phyloP scores from a whole-genome alignment of 306 rosid species.

The Medicago lupulina region DNA sequence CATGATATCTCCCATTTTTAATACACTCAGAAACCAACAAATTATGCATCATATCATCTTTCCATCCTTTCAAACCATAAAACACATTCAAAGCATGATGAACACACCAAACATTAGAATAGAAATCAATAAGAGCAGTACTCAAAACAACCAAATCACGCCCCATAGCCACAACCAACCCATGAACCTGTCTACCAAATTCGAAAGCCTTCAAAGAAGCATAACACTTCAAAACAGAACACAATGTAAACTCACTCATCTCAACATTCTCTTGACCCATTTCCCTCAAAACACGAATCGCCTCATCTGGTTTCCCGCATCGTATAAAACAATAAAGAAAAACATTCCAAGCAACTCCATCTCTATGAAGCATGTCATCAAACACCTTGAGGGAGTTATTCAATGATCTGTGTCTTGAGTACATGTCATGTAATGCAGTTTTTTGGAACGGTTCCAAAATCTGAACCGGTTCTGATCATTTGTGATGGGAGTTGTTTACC shows the following conservation, averaged over 20 bases:
- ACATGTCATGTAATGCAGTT: no score
- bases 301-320: constrained; percentile 54
- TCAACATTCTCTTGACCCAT: constrained; percentile 61
- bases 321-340: constrained; percentile 53
- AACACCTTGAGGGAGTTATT: no score
- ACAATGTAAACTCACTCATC: constrained; percentile 61
- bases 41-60: constrained; percentile 58
- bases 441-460: no score
- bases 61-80: constrained; percentile 46
- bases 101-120: constrained; percentile 53
- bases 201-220: constrained; percentile 56
- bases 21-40: no score
- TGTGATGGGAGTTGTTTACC: no score
- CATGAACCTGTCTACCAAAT: constrained; percentile 72
- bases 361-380: no score
- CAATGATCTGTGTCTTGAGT: no score
- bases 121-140: constrained; percentile 69
- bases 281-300: constrained; percentile 51
- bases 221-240: constrained; percentile 68
- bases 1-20: no score
- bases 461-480: no score
- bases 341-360: constrained; percentile 59
- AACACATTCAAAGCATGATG: constrained; percentile 61
- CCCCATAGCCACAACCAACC: constrained; percentile 62
- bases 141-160: constrained; percentile 66